Base-by-base conservation (phyloP, 352 stramenopile species). In the Globisporangium parvum region DNA sequence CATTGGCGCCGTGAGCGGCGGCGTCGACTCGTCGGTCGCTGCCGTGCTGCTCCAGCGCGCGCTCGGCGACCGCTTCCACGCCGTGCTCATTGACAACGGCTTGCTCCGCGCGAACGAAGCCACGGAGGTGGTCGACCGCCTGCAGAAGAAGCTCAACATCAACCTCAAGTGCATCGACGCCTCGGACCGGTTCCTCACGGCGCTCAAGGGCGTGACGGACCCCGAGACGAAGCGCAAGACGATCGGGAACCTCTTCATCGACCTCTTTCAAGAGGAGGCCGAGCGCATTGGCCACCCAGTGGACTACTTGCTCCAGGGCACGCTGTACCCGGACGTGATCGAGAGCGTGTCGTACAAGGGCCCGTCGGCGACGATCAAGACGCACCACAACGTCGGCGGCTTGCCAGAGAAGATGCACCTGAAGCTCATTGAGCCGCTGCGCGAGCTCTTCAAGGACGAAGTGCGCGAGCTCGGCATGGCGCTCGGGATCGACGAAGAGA, bases 31-130 rank as follows among this genome's bases (percentile, higher is more conserved):
- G 23, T 99, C 96, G 14, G 97, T 99, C 6, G 96, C 96, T 17
- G 97, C 97, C 44, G 95, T 98, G 54, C 76, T 99, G 28, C 87
- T 99, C 61, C 96, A 98, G 59, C 81, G 88, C 50, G 97, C 97
- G 46, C 97, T 99, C 40, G 95, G 95, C 39, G 85, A 99, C 75
- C 83, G 96, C 42, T 99, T 99, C 74, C 97, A 99, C 80, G 97
- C 97, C n/a, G 91, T 99, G 39, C 76, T 99, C 47, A 98, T 99
- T n/a, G 97, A 99, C 83, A 99, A 99, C 70, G 97, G 97, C 0
- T 96, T 98, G 44, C 71, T 99, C 51, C 85, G 97, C 46, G 86
- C 98, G 71, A 89, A 99, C 69, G 97, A 99, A 73, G 85, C 96
- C 21, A 67, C 63, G 0, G 88, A 97, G 50, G 94, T 98, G 44